Evolutionary conservation across 2,329 filamentous ascomycete species (phyloP), one percentile per base, ranked within the genome.

Genomic region (Chaetothyriales sp.): DNA sequence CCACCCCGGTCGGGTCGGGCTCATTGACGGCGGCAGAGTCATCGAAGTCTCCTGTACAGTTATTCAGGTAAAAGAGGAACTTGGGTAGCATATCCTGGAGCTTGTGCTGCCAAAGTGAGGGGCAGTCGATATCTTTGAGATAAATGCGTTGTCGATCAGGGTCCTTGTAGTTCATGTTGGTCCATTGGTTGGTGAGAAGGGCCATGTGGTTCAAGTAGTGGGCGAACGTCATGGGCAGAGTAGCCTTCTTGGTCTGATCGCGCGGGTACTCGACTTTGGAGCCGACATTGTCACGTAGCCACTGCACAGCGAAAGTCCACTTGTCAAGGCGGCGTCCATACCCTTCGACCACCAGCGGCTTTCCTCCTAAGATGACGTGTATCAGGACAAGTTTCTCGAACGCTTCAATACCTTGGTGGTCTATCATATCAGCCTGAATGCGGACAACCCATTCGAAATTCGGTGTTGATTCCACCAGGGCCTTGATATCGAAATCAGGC

Each of bases 51-150:
- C 77, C 77, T 1, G 86, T 81, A 57, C 82, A 85, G 46, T 90
- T 85, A 60, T 95, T 95, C 51, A 95, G 75, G 64, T 97, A 98
- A 64, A 89, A 95, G 0, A 97, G 71, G n/a, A 76, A 81, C 0
- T 83, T 78, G 0, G 90, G 89, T 4, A 97, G 83, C 28, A 87
- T 72, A 48, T 85, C 82, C 58, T 81, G 80, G 18, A 98, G 70
- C 53, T 86, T 82, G 25, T 90, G 77, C 49, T 83, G 81, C 92
- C 92, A 98, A 53, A 90, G 82, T 1, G 77, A 71, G 0, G 92
- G 92, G 60, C 89, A 95, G 66, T 98, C 92, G 54, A 98, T 95
- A 64, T 98, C 92, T 64, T 98, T 98, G 20, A 97, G 71, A 65
- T 98, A 98, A 1, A 97, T 80, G 10, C 92, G 81, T 65, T 98